Evolutionary conservation across 495 filamentous ascomycete species (phyloP), one percentile per base, ranked within the genome.

Genomic region (Aspergillus bridgeri): DNA sequence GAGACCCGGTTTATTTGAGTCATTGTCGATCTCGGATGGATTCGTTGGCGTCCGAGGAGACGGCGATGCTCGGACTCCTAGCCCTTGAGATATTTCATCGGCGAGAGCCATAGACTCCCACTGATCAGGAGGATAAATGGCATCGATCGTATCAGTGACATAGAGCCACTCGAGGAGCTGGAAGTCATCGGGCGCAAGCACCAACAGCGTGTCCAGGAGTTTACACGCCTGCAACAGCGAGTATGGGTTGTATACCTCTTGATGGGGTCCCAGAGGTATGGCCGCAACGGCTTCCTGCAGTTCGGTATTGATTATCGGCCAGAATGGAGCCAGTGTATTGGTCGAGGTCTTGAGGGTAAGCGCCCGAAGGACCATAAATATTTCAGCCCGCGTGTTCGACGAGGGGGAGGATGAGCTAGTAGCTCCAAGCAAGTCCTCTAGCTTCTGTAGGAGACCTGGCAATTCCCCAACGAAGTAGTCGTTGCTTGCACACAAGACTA

Each of bases 81-180:
- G 75, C 57, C 85, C 87, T 62, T 94, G 90, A 0, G 89, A 88
- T 7, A 98, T 75, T 64, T 93, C 90, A 61, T 98, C 94, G 18
- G 89, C 87, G 11, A 98, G 79, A 1, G 91, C 90, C 4, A 87
- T 77, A 1, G 92, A 84, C 53, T 85, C 80, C 75, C 86, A 89
- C 50, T 79, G 74, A n/a, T 83, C 71, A 1, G 91, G 87, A 17
- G 88, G 84, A 66, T 98, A 98, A 21, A 98, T 91, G 1, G 95
- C 92, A 66, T 99, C 94, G 61, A 96, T 92, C 38, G 92, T 97
- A 68, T 99, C 95, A 5, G 92, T 93, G 22, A 98, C 85, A 70
- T 95, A 99, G 18, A 98, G 82, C 94, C 94, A 99, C 75, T 96
- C 91, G 54, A 91, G 83, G 42, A 96, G 79, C 68, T 98, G 94